phyloP scores from a whole-genome alignment of 805 yeast genomes.

The Schizosaccharomyces lindneri region DNA sequence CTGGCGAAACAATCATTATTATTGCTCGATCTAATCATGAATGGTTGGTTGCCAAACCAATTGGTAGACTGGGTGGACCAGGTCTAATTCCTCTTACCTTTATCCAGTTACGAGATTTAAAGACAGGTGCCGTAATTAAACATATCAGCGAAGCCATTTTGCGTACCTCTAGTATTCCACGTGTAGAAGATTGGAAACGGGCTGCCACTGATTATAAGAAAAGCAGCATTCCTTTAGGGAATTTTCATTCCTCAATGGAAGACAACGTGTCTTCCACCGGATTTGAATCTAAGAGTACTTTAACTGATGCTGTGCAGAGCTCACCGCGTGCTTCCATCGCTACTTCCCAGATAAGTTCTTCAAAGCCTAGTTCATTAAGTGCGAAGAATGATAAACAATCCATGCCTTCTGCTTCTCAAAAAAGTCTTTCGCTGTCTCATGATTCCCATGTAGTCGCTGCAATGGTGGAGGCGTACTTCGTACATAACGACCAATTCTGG shows the following conservation, averaged over 20 bases:
- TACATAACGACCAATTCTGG: constrained; percentile 75
- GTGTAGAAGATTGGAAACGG: constrained; percentile 87
- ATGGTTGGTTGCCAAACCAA: constrained; percentile 95
- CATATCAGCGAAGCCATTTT: constrained; percentile 27
- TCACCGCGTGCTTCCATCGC: too few relatives aligned
- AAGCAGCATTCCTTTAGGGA: constrained; percentile 50
- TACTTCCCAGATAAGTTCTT: too few relatives aligned
- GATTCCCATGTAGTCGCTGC: constrained; percentile 27
- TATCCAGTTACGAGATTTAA: constrained; percentile 61
- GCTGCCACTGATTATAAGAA: constrained; percentile 83
- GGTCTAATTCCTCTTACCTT: constrained; percentile 85
- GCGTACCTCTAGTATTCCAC: constrained; percentile 46
- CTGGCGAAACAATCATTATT: constrained; percentile 73
- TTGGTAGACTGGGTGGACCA: constrained; percentile 78
- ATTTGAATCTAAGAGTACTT: background rate
- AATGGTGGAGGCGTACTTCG: constrained; percentile 51
- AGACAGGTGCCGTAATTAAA: constrained; percentile 34
- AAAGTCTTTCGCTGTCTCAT: constrained; percentile 1
- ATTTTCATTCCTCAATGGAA: constrained; percentile 11
- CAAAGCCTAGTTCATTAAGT: too few relatives aligned
- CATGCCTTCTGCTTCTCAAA: background rate
- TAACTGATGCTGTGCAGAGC: background rate
- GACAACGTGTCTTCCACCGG: background rate
- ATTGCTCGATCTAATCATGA: constrained; percentile 93
- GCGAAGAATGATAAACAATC: too few relatives aligned